Evolutionary conservation across 805 yeast species (phyloP), one percentile per base, ranked within the genome.

Genomic region (Candida maris): DNA sequence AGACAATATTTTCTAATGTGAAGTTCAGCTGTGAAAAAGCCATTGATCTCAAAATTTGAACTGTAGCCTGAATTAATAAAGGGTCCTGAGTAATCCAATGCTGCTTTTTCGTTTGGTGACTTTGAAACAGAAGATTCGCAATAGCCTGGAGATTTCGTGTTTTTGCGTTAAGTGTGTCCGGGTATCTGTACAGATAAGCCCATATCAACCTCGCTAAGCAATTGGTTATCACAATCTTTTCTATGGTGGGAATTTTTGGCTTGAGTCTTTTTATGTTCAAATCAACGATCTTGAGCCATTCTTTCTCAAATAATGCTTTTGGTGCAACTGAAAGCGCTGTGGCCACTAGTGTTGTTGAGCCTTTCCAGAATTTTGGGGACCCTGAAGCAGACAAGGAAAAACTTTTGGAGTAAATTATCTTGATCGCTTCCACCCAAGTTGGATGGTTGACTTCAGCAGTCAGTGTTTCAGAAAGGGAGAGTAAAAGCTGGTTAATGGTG

Each of bases 401-500:
- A 72, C 57, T 40, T 38, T 71, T 75, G 12, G 67, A 59, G 56
- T 74, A 79, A 10, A 91, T 76, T 14, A 68, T 63, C 16, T 73
- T 73, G 36, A 87, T 75, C 0, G 96, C 93, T 27, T 79, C 85
- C 0, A 81, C 79, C 99, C 98, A 93, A 1, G 83, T 78, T 3
- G 98, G 98, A 57, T 91, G 95, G 52, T 93, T 91, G 1, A 87
- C 89, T 56, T 93, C 99, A 0, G 96, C 97, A 0, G 96, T 86
- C 21, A 89, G 69, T 1, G 79, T 70, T 6, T 86, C 91, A 0
- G 97, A 94, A 17, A 93, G 59, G 0, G 97, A 94, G 27, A 87
- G 63, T 3, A 93, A 62, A 18, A 93, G 70, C 35, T 77, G 80
- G 38, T 82, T 73, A 26, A 89, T 67, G 1, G 87, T 95, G 45